Percentiles rank a stretch among this genome's conserved stretches.
Evolutionary conservation across 345 rosid species (phyloP).

Genomic region (Toxicodendron radicans): DNA sequence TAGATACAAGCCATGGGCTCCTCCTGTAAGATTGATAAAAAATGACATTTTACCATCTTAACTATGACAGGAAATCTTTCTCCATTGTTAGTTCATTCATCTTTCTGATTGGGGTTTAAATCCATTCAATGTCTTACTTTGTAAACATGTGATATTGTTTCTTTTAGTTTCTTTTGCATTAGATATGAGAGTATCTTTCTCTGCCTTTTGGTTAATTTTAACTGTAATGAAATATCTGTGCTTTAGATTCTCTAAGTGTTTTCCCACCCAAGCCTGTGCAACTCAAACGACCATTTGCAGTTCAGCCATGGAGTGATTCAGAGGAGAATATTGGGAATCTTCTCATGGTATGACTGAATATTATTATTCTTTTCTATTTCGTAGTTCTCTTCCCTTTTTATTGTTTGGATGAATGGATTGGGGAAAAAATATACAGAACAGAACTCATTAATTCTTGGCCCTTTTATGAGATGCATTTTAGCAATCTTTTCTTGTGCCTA

Average conservation of each 20-base stretch:
- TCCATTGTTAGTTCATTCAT: not conserved
- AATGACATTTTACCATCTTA: not conserved
- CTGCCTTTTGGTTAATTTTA: not conserved
- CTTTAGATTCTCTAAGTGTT: conserved; percentile 62
- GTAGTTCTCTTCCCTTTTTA: conserved; percentile 8
- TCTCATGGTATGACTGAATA: conserved; percentile 70
- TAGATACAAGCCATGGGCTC: not conserved
- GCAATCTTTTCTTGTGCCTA: not conserved
- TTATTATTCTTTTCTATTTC: not conserved
- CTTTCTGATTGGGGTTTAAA: not conserved
- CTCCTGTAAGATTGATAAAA: not conserved
- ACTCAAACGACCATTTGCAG: conserved; percentile 70
- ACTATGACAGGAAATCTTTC: not conserved
- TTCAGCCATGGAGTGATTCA: conserved; percentile 87
- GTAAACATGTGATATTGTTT: not conserved
- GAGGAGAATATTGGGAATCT: conserved; percentile 88
- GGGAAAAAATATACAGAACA: not conserved
- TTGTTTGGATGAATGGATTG: conserved; percentile 1
- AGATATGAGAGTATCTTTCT: not conserved
- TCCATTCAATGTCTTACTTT: not conserved
- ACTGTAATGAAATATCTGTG: conserved; percentile 21
- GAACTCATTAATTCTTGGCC: not conserved
- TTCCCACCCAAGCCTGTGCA: conserved; percentile 74
- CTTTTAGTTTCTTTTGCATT: not conserved
- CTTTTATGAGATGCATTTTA: not conserved